Conservation (phyloP, 345 rosid species). For the Bruguiera sexangula region DNA sequence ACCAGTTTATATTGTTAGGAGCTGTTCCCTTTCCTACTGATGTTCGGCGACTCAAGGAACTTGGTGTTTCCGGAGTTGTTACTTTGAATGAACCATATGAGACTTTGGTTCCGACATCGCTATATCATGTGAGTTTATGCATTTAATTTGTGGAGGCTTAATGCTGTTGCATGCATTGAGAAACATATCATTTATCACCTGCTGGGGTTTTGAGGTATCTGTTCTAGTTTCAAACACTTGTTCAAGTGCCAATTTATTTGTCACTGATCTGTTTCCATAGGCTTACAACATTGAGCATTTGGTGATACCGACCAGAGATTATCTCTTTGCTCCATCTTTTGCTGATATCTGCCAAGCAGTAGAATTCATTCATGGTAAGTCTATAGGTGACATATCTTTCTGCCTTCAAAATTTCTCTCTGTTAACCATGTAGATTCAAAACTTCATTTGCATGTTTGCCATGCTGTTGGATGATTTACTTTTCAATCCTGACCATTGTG, state of each 20-base stretch:
- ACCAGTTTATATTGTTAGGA: conserved; percentile 32
- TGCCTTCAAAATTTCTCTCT: no score
- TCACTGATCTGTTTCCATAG: conserved; percentile 33
- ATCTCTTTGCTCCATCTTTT: conserved; percentile 92
- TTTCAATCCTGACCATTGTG: no score
- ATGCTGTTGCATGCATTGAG: no score
- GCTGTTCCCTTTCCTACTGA: conserved; percentile 38
- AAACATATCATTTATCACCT: no score
- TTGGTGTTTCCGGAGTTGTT: conserved; percentile 31
- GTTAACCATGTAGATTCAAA: no score
- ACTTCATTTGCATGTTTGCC: neutral
- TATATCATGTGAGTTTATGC: conserved; percentile 24
- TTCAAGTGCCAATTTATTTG: neutral
- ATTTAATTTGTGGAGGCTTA: no score
- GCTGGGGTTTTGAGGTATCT: neutral
- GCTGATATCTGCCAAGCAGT: conserved; percentile 79
- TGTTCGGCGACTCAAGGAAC: conserved; percentile 30
- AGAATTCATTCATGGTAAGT: conserved; percentile 74
- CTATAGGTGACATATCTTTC: neutral
- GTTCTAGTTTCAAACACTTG: neutral
- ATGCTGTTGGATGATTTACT: neutral
- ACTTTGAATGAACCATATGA: conserved; percentile 34
- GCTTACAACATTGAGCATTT: conserved; percentile 78
- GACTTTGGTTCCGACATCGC: conserved; percentile 32
- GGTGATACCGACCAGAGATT: conserved; percentile 96